Evolutionary conservation across 768 basidiomycete genomes (phyloP).

Genomic region (Rhodotorula kratochvilovae): DNA sequence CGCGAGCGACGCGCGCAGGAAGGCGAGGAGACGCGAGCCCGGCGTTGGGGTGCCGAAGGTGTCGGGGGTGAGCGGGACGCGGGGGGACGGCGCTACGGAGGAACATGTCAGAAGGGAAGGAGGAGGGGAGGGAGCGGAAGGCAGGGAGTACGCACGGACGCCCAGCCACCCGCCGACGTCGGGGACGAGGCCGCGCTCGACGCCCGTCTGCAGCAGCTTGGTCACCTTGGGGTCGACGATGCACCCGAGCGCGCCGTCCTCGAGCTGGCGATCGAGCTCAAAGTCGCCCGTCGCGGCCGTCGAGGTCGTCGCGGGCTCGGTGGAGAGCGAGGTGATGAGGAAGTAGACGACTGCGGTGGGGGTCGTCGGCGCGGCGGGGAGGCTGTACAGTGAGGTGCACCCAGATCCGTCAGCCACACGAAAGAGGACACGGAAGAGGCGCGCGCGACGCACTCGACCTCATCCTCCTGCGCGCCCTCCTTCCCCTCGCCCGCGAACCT

Average conservation of each 20-base stretch:
- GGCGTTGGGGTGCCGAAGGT: conserved; percentile 20
- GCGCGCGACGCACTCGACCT: conserved; percentile 30
- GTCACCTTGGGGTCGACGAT: conserved; percentile 72
- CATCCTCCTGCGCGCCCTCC: conserved; percentile 43
- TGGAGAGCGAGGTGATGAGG: conserved; percentile 62
- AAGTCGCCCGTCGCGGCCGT: conserved; percentile 28
- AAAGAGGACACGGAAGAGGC: too few relatives aligned
- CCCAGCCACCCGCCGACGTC: conserved; percentile 55
- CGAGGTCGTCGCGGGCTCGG: neutral
- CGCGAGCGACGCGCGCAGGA: conserved; percentile 61
- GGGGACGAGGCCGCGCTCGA: conserved; percentile 64
- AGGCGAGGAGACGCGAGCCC: conserved; percentile 50
- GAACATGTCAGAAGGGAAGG: neutral
- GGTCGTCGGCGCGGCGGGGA: conserved; percentile 25
- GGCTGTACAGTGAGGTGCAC: conserved; percentile 15
- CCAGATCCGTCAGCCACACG: too few relatives aligned
- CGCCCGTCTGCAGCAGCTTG: conserved; percentile 70
- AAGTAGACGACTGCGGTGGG: conserved; percentile 65
- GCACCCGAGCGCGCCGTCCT: conserved; percentile 73
- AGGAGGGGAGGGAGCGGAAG: neutral
- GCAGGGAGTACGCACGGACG: conserved; percentile 39
- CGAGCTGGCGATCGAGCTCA: conserved; percentile 48
- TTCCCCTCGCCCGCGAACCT: conserved; percentile 36
- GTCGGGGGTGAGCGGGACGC: conserved; percentile 12
- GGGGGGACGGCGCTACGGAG: neutral